phyloP scores from a whole-genome alignment of 1,284 basidiomycete genomes.

The Erythrobasidium hasegawianum region DNA sequence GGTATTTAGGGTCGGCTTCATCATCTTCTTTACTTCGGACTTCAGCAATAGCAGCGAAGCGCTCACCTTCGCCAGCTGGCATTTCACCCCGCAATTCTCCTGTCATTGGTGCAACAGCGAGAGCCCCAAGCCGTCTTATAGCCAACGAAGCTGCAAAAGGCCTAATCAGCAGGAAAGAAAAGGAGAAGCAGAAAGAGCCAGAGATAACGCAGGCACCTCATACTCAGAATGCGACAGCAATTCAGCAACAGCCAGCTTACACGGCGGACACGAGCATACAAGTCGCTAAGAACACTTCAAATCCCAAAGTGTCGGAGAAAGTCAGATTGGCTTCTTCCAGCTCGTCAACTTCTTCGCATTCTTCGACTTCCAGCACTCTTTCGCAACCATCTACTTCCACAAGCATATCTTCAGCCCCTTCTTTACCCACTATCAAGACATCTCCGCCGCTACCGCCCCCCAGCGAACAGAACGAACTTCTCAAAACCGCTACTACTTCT shows the following conservation, averaged over 20 bases:
- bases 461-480: neutral
- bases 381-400: neutral
- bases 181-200: neutral
- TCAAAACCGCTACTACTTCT: neutral
- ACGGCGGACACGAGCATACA: neutral
- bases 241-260: neutral
- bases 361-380: neutral
- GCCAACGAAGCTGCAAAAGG: constrained; percentile 32
- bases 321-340: neutral
- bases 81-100: constrained; percentile 7
- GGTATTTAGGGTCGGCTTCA: neutral
- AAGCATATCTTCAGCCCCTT: neutral
- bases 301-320: neutral
- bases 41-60: constrained; percentile 1
- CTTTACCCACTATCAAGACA: neutral
- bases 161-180: constrained; percentile 18
- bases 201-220: neutral
- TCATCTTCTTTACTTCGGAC: constrained; percentile 8
- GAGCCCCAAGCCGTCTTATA: constrained; percentile 23
- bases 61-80: constrained; percentile 24
- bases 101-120: neutral
- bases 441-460: neutral
- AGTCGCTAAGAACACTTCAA: neutral
- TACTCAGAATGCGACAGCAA: neutral
- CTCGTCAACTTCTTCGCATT: constrained; percentile 2